These are phyloP conservation scores for Ceratocystis papillata DNA, from an alignment of 2,329 filamentous ascomycete genomes.

Conservation along the genomic window DNA sequence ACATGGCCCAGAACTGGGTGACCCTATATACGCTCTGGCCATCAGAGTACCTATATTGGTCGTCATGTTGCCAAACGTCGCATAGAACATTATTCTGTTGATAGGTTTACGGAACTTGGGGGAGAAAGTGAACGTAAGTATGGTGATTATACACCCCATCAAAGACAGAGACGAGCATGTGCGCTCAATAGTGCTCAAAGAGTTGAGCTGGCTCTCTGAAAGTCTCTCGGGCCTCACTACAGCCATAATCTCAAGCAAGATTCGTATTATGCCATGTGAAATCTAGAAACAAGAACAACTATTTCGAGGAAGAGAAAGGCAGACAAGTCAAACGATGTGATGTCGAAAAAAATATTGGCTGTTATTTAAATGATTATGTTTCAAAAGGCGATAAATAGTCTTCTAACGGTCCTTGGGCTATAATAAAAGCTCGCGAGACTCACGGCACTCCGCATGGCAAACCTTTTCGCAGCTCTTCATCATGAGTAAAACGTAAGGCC, in stretches of 20 bases:
- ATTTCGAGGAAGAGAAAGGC: no score
- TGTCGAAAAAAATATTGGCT: background rate
- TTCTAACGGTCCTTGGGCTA: no score
- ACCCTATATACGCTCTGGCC: conserved; percentile 47
- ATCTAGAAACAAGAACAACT: no score
- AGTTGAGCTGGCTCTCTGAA: conserved; percentile 32
- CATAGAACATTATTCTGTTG: conserved; percentile 74
- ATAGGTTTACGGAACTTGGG: conserved; percentile 72
- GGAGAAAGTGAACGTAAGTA: conserved; percentile 58
- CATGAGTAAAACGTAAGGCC: no score
- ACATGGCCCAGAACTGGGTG: conserved; percentile 44
- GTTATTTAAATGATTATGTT: background rate
- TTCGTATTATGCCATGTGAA: background rate
- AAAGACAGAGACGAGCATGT: conserved; percentile 60
- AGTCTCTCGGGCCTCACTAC: conserved; percentile 2
- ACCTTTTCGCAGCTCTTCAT: no score
- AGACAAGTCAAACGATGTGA: background rate
- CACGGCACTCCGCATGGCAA: no score
- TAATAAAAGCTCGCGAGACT: no score
- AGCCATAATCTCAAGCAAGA: background rate
- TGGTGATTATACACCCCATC: conserved; percentile 58
- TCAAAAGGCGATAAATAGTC: no score
- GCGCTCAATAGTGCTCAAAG: conserved; percentile 54
- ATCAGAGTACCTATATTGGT: conserved; percentile 68
- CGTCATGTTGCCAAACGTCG: conserved; percentile 69